Base-by-base conservation (phyloP, 2,329 filamentous ascomycete genomes). In the Grosmannia clavigera region DNA sequence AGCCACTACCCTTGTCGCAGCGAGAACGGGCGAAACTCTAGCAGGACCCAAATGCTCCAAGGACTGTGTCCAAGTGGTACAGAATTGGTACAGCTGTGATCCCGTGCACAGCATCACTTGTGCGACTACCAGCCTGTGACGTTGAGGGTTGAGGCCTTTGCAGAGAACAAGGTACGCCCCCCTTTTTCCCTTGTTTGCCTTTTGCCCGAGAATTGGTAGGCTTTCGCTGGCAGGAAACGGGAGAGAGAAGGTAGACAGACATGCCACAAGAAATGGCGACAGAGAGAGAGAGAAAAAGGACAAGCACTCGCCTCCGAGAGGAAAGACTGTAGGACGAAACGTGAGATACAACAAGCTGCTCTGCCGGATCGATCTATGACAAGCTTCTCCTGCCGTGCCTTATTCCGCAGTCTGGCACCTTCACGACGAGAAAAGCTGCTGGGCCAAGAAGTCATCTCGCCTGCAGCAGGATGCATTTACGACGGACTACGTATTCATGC, bases 331-430 rank as follows among this genome's bases (percentile, higher is more conserved):
- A 25, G 54, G 35, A 56, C 54, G 38, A 46, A 55, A 55, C 10
- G 40, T 40, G 33, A 35, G 53, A 55, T 55, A 55, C 53, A 55
- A 43, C 27, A 38, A 56, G n/a, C 22, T 31, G 54, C 25, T 35
- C 38, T 56, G 38, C 54, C 54, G 54, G 54, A 56, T 56, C 54
- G 54, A 56, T 56, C 54, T 56, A 56, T 56, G 54, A 56, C 35
- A 56, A 56, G 54, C 38, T 43, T 55, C 53, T 55, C 22, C 54
- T 56, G 54, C 38, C 35, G 54, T 56, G 54, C 31, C 35, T 38
- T 25, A 25, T 38, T 25, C 38, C 11, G 29, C 19, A 4, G 2
- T 16, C 14, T n/a, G 19, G 19, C 43, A 46, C 43, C 19, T 46
- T 33, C 29, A 7, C 14, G 29, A 54, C 19, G 52, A n/a, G 40